phyloP scores from a whole-genome alignment of 148 eudicot species.

The Dianthus caryophyllus region DNA sequence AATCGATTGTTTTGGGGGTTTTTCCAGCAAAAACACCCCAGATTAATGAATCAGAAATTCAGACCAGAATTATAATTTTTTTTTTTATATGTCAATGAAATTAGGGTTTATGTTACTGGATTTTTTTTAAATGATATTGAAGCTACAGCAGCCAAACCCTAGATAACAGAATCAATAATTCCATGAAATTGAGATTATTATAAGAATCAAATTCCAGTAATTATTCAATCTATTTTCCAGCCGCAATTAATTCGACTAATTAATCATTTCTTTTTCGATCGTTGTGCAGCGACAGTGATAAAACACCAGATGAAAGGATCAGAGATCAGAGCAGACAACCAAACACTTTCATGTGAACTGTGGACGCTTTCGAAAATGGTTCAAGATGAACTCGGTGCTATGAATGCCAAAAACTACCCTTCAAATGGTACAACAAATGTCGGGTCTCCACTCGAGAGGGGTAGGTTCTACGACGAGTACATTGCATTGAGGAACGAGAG shows the following conservation, averaged over 20 bases:
- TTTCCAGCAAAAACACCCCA: no score
- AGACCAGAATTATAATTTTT: no score
- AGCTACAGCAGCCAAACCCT: no score
- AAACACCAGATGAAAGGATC: conserved; percentile 44
- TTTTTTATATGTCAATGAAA: no score
- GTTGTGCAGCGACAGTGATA: conserved; percentile 13
- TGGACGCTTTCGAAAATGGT: conserved; percentile 55
- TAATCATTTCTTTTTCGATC: background rate
- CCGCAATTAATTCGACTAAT: background rate
- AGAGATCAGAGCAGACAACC: conserved; percentile 41
- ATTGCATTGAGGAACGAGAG: conserved; percentile 79
- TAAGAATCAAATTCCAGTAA: background rate
- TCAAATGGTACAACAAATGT: conserved; percentile 9
- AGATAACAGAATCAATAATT: no score
- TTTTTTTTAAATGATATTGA: no score
- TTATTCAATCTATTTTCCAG: background rate
- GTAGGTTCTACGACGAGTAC: conserved; percentile 67
- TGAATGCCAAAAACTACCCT: conserved; percentile 4
- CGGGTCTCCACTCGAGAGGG: conserved; percentile 48
- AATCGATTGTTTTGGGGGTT: no score
- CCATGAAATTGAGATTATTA: background rate
- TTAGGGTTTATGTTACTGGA: no score
- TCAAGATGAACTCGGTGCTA: conserved; percentile 30
- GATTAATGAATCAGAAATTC: no score
- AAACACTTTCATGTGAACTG: conserved; percentile 48